Base-by-base conservation (phyloP, 306 rosid species). In the Castanea mollissima region DNA sequence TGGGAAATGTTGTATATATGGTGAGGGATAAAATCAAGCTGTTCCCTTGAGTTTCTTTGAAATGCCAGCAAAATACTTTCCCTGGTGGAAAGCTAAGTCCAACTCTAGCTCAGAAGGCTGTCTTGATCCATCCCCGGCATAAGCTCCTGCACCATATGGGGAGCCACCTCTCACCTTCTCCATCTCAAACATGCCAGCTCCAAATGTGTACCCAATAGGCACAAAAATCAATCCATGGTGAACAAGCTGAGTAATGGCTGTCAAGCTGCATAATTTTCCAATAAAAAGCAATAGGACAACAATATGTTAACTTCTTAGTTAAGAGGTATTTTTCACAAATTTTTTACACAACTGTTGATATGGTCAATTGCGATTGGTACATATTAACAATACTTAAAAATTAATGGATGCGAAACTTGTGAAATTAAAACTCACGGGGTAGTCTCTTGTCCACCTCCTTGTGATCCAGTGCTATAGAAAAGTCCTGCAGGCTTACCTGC, bases 401-500 rank as follows among this genome's bases (percentile, higher is more conserved):
- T 8, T 31, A 65, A 9, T 9, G 7, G 20, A 64, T 25, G 71
- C 1, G 12, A 65, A 4, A 5, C 38, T 65, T 6, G 54, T 12
- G 0, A 27, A 44, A 70, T 9, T 11, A 68, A 46, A 78, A 84
- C 98, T 90, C 75, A 92, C 97, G 97, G 81, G 1, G 92, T 87
- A 44, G 91, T 89, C 87, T 94, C 98, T 83, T 94, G 98, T 58
- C 97, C 98, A 57, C 98, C 91, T 44, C 98, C 98, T 85, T 94
- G 98, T 68, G 97, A 87, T 70, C 89, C 92, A 76, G 97, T 91
- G 90, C 95, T 85, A 75, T 82, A 91, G 83, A 94, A 94, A 77
- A 94, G 55, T 73, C 98, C 97, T 0, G 97, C 98, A 74, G 97
- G 97, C 77, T 94, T 94, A 56, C 98, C 98, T 2, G 93, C 85